Evolutionary conservation across 371 early-diverging fungal species (phyloP).

Genomic region (Mortierella sp.): DNA sequence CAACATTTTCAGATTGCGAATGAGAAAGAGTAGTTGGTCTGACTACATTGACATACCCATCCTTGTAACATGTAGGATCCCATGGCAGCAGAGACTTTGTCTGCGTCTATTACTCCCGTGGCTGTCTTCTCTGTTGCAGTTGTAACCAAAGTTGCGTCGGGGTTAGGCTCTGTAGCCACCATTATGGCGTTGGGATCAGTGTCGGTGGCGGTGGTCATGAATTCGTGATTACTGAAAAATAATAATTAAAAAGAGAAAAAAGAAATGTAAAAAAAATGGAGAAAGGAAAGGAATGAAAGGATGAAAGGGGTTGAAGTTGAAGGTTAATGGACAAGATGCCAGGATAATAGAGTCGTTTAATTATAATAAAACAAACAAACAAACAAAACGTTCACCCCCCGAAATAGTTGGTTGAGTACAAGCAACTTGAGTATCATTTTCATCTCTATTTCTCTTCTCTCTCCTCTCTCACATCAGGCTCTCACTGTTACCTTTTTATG

Average conservation of each 20-base stretch:
- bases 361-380: too few relatives aligned
- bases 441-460: too few relatives aligned
- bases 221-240: background rate
- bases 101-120: slow-evolving; percentile 23
- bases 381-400: too few relatives aligned
- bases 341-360: too few relatives aligned
- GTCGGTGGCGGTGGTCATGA: background rate
- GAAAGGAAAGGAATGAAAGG: background rate
- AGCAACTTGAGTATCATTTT: too few relatives aligned
- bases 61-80: slow-evolving; percentile 50
- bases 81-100: slow-evolving; percentile 54
- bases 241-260: background rate
- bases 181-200: background rate
- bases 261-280: background rate
- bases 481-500: too few relatives aligned
- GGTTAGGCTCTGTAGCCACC: background rate
- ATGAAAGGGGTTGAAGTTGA: background rate
- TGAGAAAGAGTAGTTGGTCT: background rate
- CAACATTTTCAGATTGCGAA: too few relatives aligned
- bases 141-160: background rate
- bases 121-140: background rate
- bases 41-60: slow-evolving; percentile 32
- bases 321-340: background rate
- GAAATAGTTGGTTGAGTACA: too few relatives aligned
- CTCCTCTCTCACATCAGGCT: too few relatives aligned